These are phyloP conservation scores for Uronychia binucleata DNA, from an alignment of 73 alveolate genomes.

Conservation along the genomic window DNA sequence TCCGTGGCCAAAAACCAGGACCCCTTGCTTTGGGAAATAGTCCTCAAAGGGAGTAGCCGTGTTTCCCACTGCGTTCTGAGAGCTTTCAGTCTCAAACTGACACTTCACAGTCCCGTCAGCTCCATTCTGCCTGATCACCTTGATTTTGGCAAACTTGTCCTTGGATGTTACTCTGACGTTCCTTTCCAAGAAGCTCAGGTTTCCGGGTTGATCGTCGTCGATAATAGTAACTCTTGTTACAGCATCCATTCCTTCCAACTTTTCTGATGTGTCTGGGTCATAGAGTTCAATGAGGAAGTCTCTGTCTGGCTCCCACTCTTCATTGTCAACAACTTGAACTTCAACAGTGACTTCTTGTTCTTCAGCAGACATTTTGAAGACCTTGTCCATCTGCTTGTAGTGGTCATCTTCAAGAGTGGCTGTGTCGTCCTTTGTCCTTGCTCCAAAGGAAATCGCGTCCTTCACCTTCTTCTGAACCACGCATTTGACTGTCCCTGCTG, in stretches of 20 bases:
- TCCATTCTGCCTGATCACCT: conserved; percentile 31
- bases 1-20: conserved; percentile 35
- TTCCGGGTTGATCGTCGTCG: conserved; percentile 67
- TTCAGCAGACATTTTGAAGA: neutral
- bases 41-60: conserved; percentile 34
- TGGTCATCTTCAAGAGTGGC: conserved; percentile 45
- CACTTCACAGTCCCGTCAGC: conserved; percentile 28
- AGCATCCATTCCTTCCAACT: conserved; percentile 42
- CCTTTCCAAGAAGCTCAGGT: conserved; percentile 20
- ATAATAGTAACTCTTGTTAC: conserved; percentile 42
- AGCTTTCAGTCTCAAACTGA: conserved; percentile 34
- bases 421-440: conserved; percentile 51
- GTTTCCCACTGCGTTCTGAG: neutral
- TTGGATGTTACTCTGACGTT: conserved; percentile 13
- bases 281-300: conserved; percentile 59
- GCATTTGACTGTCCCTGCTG: conserved; percentile 35
- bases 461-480: conserved; percentile 32
- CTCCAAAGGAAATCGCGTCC: conserved; percentile 27
- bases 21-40: conserved; percentile 32
- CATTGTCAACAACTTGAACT: conserved; percentile 32
- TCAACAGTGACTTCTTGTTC: conserved; percentile 3
- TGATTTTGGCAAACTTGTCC: conserved; percentile 28
- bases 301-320: conserved; percentile 62
- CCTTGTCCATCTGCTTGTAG: conserved; percentile 21
- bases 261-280: conserved; percentile 34